Evolutionary conservation across 2,329 filamentous ascomycete species (phyloP), one percentile per base, ranked within the genome.

Genomic region (Calonectria honghensis): DNA sequence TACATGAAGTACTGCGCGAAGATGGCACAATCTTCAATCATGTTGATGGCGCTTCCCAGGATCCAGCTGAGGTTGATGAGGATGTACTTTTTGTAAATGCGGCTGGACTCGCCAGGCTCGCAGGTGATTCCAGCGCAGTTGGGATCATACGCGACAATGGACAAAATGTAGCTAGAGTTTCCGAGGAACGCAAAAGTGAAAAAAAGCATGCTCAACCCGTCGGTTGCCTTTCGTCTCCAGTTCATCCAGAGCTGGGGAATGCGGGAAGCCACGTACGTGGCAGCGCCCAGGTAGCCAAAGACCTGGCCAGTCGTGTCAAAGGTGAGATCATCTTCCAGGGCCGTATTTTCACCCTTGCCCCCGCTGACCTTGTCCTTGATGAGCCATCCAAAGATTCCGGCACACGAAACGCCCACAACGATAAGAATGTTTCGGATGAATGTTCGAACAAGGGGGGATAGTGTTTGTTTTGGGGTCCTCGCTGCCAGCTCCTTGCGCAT

Each of bases 101-200:
- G 86, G 11, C 84, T 82, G 0, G 91, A 90, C 85, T 98, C 95
- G 0, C 93, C 94, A 0, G 89, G 86, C 31, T 83, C 84, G 85
- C 96, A 98, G 14, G 84, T 73, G 78, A 85, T 79, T 35, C 82
- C 82, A 29, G 83, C 84, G 76, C 95, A 98, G 37, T 90, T 87
- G 0, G 96, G 95, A 74, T 96, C 95, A 81, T 96, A 98, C 1
- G 96, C 96, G 77, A 98, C 90, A 79, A 99, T 98, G 51, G 94
- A 96, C 45, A 98, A 87, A 29, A 98, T 96, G 82, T 97, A 98
- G 0, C 96, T 98, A 77, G 98, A 85, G 84, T 99, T 99, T 2
- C 97, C 97, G 6, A 98, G 91, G 82, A 96, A 98, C 5, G 97
- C 97, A 84, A 99, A 98, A 24, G 98, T 88, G 87, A 98, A 98